phyloP scores from a whole-genome alignment of 148 eudicot species.

The Talinum fruticosum region DNA sequence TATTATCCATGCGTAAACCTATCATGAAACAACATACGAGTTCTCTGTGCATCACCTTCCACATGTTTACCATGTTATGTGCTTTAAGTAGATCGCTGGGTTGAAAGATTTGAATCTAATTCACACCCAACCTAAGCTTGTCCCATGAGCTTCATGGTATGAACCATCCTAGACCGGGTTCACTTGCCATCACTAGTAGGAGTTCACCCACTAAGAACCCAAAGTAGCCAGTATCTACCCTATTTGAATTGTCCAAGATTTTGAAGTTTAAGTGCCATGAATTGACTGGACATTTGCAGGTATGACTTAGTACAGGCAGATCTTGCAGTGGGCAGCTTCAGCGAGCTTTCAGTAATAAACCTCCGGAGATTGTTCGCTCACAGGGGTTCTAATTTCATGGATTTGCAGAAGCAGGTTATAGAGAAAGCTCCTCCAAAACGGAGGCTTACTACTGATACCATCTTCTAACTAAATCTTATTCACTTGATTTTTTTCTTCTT shows the following conservation, averaged over 20 bases:
- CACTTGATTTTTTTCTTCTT: not conserved
- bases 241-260: not conserved
- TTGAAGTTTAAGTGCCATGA: not conserved
- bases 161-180: too few relatives aligned
- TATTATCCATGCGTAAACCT: not conserved
- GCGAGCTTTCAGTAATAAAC: constrained; percentile 86
- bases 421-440: constrained; percentile 71
- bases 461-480: constrained; percentile 33
- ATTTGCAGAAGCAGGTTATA: constrained; percentile 73
- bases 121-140: too few relatives aligned
- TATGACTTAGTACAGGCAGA: constrained; percentile 88
- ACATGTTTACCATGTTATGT: not conserved
- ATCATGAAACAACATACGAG: not conserved
- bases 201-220: not conserved
- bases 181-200: too few relatives aligned
- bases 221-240: not conserved
- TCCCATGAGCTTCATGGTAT: too few relatives aligned
- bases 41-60: not conserved
- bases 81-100: too few relatives aligned
- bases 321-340: constrained; percentile 78
- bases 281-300: constrained; percentile 38
- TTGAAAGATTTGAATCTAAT: too few relatives aligned
- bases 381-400: constrained; percentile 87
- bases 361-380: constrained; percentile 83
- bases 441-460: constrained; percentile 79